phyloP scores from a whole-genome alignment of 495 filamentous ascomycete species.

The Aspergillus bertholletiae region DNA sequence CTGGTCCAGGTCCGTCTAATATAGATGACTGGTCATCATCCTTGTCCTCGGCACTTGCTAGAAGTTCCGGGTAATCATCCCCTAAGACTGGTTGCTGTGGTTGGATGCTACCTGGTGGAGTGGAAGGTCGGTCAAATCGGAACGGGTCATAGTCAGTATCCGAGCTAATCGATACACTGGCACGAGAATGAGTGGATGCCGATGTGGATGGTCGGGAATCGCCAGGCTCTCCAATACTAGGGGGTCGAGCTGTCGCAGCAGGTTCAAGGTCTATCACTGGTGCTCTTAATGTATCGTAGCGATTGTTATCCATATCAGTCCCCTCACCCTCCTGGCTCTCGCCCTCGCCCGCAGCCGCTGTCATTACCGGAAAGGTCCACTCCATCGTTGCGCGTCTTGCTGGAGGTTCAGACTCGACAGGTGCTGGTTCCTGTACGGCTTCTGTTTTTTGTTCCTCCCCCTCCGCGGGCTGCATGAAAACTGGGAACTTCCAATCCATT shows the following conservation, averaged over 20 bases:
- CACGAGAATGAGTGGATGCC: conserved; percentile 28
- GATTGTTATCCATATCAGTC: conserved; percentile 17
- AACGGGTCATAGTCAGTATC: conserved; percentile 46
- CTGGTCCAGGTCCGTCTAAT: conserved; percentile 41
- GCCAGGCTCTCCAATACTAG: conserved; percentile 20
- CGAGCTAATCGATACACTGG: conserved; percentile 24
- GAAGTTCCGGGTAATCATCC: conserved; percentile 22
- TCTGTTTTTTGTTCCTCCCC: conserved; percentile 11
- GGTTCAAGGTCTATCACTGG: conserved; percentile 20
- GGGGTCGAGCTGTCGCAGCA: conserved; percentile 9
- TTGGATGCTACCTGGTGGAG: conserved; percentile 18
- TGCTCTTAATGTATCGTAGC: conserved; percentile 36
- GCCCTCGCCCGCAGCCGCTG: conserved; percentile 15
- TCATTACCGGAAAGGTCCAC: conserved; percentile 49
- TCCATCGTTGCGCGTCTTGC: conserved; percentile 24
- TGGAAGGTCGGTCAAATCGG: conserved; percentile 38
- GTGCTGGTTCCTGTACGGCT: not conserved
- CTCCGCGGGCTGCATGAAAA: conserved; percentile 26
- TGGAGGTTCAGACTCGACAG: conserved; percentile 10
- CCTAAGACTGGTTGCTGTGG: conserved; percentile 18
- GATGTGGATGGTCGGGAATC: conserved; percentile 42
- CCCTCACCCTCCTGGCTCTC: conserved; percentile 10
- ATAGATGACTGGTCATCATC: conserved; percentile 22
- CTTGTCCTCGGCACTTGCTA: conserved; percentile 15
- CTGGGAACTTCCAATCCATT: conserved; percentile 49